Base-by-base conservation (phyloP, 2,329 filamentous ascomycete genomes). In the Pseudocercospora eumusae region DNA sequence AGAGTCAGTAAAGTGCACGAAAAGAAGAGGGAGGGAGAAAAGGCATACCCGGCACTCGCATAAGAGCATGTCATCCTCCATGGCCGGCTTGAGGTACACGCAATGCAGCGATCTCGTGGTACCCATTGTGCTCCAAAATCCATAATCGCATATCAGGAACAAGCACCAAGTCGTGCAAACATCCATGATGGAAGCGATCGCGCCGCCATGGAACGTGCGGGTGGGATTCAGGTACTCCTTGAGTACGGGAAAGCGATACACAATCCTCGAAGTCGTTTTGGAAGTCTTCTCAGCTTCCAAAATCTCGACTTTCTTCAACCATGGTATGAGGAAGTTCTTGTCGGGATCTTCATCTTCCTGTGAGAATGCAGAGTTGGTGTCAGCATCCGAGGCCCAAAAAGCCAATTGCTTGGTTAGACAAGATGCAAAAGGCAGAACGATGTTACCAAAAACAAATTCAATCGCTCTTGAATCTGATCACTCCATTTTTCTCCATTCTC, bases 91-190 rank as follows among this genome's bases (percentile, higher is more conserved):
- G 10, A 71, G 44, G 58, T 65, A 69, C 18, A 56, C 63, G 23
- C 66, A 64, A 33, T 65, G 64, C 45, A 70, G 42, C 15, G 64
- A 64, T 57, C 69, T 60, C 18, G 68, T 69, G 15, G 64, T 69
- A 1, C 69, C 69, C 25, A 64, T 62, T 2, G 57, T 66, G n/a
- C 53, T 53, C 70, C 69, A 71, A n/a, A 70, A 72, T 0, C 66
- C 67, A 25, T 62, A 63, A 45, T 62, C 64, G 8, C 56, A 56
- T 36, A 68, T 63, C 2, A 68, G 33, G 42, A 66, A 64, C 25
- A 70, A 56, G 0, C 63, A 55, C 62, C 64, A 69, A 1, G 59
- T 66, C 21, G 68, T 69, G 13, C 58, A 62, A 2, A 67, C 63
- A 44, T 73, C 70, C 57, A 69, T 67, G 25, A 69, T 66, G 1